Conservation (phyloP, 2,329 filamentous ascomycete species). For the Dendryphion nanum region DNA sequence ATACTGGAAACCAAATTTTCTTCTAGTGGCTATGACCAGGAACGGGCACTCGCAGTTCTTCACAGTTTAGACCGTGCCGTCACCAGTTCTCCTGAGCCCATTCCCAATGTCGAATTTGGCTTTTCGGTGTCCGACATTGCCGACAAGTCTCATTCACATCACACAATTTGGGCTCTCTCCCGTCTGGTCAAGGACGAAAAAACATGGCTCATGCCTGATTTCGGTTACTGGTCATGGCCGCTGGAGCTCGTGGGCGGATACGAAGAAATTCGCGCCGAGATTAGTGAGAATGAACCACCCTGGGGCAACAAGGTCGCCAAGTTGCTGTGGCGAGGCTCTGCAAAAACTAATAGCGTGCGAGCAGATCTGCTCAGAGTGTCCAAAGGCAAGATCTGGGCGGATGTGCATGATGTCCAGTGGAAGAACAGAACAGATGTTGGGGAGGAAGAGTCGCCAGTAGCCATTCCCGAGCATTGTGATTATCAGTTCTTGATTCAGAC, state of each 20-base stretch:
- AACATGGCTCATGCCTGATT: conserved; percentile 36
- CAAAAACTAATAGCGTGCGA: conserved; percentile 28
- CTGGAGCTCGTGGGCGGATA: conserved; percentile 31
- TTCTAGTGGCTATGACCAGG: background rate
- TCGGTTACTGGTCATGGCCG: conserved; percentile 37
- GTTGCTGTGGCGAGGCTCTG: conserved; percentile 34
- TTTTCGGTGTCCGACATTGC: conserved; percentile 34
- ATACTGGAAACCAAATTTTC: background rate
- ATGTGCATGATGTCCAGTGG: conserved; percentile 32
- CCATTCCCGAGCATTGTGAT: conserved; percentile 49
- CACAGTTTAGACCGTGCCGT: background rate
- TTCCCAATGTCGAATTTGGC: conserved; percentile 34
- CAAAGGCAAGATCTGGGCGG: conserved; percentile 31
- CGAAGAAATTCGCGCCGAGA: conserved; percentile 27
- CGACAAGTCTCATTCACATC: conserved; percentile 2
- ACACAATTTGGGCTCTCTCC: conserved; percentile 28
- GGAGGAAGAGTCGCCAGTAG: conserved; percentile 29
- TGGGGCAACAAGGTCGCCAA: conserved; percentile 34
- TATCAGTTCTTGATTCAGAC: conserved; percentile 57
- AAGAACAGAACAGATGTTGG: conserved; percentile 42
- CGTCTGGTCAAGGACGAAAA: conserved; percentile 30
- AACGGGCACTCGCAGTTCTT: background rate
- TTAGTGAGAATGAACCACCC: conserved; percentile 22
- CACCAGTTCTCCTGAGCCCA: conserved; percentile 15
- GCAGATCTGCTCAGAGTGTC: conserved; percentile 27